Conservation (phyloP, 495 filamentous ascomycete species). For the Aspergillus asperescens region DNA sequence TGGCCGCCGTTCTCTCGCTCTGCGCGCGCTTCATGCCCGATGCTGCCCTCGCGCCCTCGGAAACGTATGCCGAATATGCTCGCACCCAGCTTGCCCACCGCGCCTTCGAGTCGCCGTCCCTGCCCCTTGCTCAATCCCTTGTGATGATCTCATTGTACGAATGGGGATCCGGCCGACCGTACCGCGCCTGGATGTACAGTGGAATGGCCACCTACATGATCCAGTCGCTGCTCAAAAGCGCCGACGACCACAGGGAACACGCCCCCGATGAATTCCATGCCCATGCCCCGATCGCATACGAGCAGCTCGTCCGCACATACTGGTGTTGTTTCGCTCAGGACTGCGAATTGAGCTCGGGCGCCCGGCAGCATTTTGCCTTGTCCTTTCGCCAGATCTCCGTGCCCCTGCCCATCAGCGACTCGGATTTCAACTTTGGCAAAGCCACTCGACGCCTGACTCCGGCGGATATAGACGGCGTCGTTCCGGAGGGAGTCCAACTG, state of each 20-base stretch:
- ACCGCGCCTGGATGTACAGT: conserved; percentile 46
- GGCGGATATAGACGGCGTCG: conserved; percentile 29
- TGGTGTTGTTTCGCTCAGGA: conserved; percentile 45
- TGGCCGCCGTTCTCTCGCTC: conserved; percentile 37
- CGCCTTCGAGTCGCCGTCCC: conserved; percentile 38
- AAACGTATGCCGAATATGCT: conserved; percentile 36
- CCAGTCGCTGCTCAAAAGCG: conserved; percentile 40
- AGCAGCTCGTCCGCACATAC: conserved; percentile 43
- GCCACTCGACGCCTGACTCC: conserved; percentile 32
- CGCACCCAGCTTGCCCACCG: conserved; percentile 33
- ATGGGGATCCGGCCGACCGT: conserved; percentile 41
- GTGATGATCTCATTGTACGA: conserved; percentile 44
- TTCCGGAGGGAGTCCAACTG: conserved; percentile 18
- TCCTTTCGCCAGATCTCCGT: conserved; percentile 43
- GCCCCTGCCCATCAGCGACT: conserved; percentile 39
- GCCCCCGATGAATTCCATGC: conserved; percentile 35
- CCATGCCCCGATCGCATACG: conserved; percentile 35
- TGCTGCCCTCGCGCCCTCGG: conserved; percentile 26
- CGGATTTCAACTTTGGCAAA: conserved; percentile 37
- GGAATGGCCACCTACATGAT: conserved; percentile 48
- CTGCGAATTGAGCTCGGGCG: conserved; percentile 42
- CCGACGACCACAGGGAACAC: conserved; percentile 43
- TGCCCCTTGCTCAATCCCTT: conserved; percentile 39
- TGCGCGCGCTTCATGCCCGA: conserved; percentile 37
- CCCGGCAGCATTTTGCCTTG: conserved; percentile 41